Conservation (phyloP, 2,329 filamentous ascomycete species). For the Penicillium decumbens region DNA sequence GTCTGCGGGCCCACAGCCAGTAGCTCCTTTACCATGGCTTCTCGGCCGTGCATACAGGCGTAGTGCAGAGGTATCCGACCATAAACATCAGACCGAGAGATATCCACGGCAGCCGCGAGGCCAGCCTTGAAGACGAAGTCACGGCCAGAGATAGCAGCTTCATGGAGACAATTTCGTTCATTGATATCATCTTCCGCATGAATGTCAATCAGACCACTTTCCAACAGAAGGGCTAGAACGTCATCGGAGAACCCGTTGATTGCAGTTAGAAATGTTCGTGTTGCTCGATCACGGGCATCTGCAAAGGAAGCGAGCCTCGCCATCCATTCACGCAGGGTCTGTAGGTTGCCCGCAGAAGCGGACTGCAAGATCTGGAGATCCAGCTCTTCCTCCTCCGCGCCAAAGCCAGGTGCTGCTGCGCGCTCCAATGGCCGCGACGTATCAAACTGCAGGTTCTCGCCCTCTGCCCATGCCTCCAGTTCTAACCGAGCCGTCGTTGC, state of each 20-base stretch:
- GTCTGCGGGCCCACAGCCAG: conserved; percentile 66
- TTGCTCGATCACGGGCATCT: conserved; percentile 70
- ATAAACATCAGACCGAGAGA: conserved; percentile 82
- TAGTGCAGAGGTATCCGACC: conserved; percentile 91
- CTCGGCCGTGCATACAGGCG: conserved; percentile 86
- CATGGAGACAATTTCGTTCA: conserved; percentile 91
- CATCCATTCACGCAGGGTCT: conserved; percentile 75
- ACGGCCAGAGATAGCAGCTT: conserved; percentile 92
- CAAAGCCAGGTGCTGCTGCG: conserved; percentile 39
- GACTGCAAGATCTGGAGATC: conserved; percentile 82
- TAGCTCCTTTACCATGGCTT: conserved; percentile 74
- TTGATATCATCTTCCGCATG: conserved; percentile 96
- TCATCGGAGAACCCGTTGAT: conserved; percentile 78
- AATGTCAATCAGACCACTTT: conserved; percentile 80
- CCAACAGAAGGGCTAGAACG: conserved; percentile 69
- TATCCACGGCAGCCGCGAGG: conserved; percentile 69
- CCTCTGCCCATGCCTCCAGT: conserved; percentile 93
- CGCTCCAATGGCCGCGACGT: conserved; percentile 43
- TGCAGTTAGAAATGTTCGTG: conserved; percentile 82
- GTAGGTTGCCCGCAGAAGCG: conserved; percentile 73
- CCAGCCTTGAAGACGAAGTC: conserved; percentile 70
- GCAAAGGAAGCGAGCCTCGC: conserved; percentile 60
- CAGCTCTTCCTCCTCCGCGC: conserved; percentile 81
- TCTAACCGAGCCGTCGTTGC: conserved; percentile 95
- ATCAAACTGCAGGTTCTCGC: conserved; percentile 84